Percentiles rank a stretch among this genome's conserved stretches.
These are phyloP conservation scores for Hippophae tibetana DNA, from an alignment of 306 rosid species.

Conservation along the genomic window DNA sequence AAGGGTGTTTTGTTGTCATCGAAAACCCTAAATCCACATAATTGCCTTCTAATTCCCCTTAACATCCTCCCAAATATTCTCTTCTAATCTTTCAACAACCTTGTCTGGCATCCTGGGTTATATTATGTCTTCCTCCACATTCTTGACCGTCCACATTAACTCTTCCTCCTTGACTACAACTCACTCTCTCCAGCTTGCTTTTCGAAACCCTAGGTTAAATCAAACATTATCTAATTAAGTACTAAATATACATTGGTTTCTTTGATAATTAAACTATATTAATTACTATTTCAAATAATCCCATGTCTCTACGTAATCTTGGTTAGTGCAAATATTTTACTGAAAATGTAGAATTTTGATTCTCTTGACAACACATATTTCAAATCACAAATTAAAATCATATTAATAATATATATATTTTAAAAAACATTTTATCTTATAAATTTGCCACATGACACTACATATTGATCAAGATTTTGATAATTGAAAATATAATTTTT, in stretches of 20 bases:
- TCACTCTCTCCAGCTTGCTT: slow-evolving; percentile 11
- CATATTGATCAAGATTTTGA: too few species aligned
- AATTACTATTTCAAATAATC: too few species aligned
- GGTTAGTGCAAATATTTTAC: too few species aligned
- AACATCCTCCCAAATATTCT: slow-evolving; percentile 34
- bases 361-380: too few species aligned
- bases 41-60: slow-evolving; percentile 27
- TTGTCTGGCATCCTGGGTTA: slow-evolving; percentile 33
- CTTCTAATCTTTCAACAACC: slow-evolving; percentile 34
- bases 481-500: too few species aligned
- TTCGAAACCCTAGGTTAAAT: slow-evolving; percentile 47
- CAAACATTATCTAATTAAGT: slow-evolving; percentile 12
- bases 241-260: slow-evolving; percentile 20
- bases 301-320: too few species aligned
- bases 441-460: too few species aligned
- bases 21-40: slow-evolving; percentile 29
- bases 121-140: slow-evolving; percentile 26
- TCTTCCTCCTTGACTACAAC: slow-evolving; percentile 23
- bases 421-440: too few species aligned
- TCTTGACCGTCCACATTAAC: slow-evolving; percentile 7
- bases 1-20: slow-evolving; percentile 39
- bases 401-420: too few species aligned
- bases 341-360: too few species aligned
- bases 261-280: too few species aligned
- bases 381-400: background rate